These are phyloP conservation scores for Leishmania major DNA, from an alignment of 208 protist genomes.

Conservation along the genomic window DNA sequence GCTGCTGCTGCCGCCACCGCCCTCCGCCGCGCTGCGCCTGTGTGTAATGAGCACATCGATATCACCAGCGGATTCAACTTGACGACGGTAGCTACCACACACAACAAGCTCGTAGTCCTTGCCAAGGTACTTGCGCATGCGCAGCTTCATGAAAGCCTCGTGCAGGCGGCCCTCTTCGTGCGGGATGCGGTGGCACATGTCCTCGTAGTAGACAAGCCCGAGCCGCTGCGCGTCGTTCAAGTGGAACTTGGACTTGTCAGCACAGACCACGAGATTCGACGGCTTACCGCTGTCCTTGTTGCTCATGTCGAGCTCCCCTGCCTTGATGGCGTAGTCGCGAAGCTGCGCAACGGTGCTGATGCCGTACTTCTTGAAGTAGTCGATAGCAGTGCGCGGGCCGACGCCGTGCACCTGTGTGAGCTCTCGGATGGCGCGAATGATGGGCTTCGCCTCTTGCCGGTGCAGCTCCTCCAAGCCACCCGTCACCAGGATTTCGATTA, in stretches of 20 bases:
- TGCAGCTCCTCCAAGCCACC: constrained; percentile 80
- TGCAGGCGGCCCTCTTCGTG: constrained; percentile 80
- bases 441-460: constrained; percentile 61
- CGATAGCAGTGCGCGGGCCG: constrained; percentile 80
- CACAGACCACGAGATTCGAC: constrained; percentile 6
- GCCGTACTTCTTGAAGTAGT: constrained; percentile 72
- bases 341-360: constrained; percentile 73
- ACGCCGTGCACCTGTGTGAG: constrained; percentile 87
- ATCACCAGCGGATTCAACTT: constrained; percentile 67
- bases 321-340: constrained; percentile 46
- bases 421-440: constrained; percentile 77
- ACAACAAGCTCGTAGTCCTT: constrained; percentile 69
- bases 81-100: constrained; percentile 85
- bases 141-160: constrained; percentile 79
- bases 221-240: constrained; percentile 77
- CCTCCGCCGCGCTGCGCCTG: constrained; percentile 19
- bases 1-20: background rate
- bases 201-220: constrained; percentile 83
- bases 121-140: constrained; percentile 73
- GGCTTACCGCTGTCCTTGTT: constrained; percentile 37
- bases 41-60: constrained; percentile 89
- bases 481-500: constrained; percentile 79
- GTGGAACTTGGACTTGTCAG: constrained; percentile 41
- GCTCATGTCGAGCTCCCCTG: constrained; percentile 32
- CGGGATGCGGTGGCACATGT: constrained; percentile 81